phyloP scores from a whole-genome alignment of 441 rosid genomes.

The Eutrema salsugineum region DNA sequence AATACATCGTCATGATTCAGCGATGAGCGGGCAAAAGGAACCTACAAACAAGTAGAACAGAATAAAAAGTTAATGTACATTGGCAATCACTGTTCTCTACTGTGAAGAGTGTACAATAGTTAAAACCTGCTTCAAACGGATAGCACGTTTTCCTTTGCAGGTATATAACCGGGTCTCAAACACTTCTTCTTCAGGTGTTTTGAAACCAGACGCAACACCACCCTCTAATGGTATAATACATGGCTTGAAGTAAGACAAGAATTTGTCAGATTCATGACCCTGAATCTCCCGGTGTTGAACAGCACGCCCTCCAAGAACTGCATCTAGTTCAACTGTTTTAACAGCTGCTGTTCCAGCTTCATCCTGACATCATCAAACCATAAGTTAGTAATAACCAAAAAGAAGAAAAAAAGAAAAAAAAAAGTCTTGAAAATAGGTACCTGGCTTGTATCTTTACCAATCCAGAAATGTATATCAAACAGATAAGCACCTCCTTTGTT shows the following conservation, averaged over 20 bases:
- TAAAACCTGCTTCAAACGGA: slow-evolving; percentile 92
- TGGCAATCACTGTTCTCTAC: slow-evolving; percentile 12
- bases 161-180: slow-evolving; percentile 87
- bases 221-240: slow-evolving; percentile 97
- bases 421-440: slow-evolving; percentile 34
- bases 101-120: slow-evolving; percentile 9
- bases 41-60: slow-evolving; percentile 41
- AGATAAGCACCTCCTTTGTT: slow-evolving; percentile 88
- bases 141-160: slow-evolving; percentile 90
- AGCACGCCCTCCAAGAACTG: slow-evolving; percentile 95
- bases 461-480: slow-evolving; percentile 96
- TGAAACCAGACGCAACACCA: slow-evolving; percentile 96
- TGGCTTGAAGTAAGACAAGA: slow-evolving; percentile 96
- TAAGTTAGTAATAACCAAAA: not conserved
- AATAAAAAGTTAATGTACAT: slow-evolving; percentile 4
- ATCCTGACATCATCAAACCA: slow-evolving; percentile 49
- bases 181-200: slow-evolving; percentile 71
- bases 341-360: slow-evolving; percentile 99
- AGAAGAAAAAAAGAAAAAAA: not conserved
- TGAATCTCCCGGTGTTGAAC: slow-evolving; percentile 98
- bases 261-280: slow-evolving; percentile 95
- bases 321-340: slow-evolving; percentile 95
- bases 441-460: slow-evolving; percentile 98
- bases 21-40: slow-evolving; percentile 91
- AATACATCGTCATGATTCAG: slow-evolving; percentile 99